Evolutionary conservation across 306 rosid species (phyloP), one percentile per base, ranked within the genome.

Genomic region (Lathyrus aphaca): DNA sequence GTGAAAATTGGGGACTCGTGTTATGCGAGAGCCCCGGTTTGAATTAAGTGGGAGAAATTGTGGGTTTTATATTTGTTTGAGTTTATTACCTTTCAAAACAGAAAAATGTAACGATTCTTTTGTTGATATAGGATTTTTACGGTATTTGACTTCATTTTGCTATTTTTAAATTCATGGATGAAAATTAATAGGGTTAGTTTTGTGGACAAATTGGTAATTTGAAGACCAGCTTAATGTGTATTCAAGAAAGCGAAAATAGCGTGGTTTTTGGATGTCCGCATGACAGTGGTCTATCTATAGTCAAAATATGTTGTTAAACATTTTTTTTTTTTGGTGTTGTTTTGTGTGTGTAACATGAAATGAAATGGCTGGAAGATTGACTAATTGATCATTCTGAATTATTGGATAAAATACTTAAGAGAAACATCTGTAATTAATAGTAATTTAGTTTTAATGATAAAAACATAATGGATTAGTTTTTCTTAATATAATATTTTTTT

Each of bases 1-100:
- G 42, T 43, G 11, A 3, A 4, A 1, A 27, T 45, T 17, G 43
- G 46, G 51, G 19, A 25, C 77, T 54, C 80, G 51, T 73, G 38
- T 23, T 10, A 3, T 48, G 67, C 69, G 78, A 82, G 78, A 85
- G 76, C 64, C 17, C 9, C 64, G 58, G 57, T 65, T 65, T 53
- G 49, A 43, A 56, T 56, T n/a, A 56, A 62, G 42, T 14, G 23
- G 35, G 21, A 1, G 14, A 66, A 58, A 10, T 77, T 45, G 13
- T 8, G 10, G 16, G 23, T 30, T 18, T 71, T 67, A 72, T 72
- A 77, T 71, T 44, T 43, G 59, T 61, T 50, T 19, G 21, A 10
- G 0, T 27, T 44, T 4, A 21, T 18, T 16, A 62, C 18, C 23
- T 46, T 49, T 19, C 61, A 19, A 56, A 14, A 45, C 40, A 1